Evolutionary conservation across 345 rosid genomes (phyloP).

Genomic region (Geranium brycei): DNA sequence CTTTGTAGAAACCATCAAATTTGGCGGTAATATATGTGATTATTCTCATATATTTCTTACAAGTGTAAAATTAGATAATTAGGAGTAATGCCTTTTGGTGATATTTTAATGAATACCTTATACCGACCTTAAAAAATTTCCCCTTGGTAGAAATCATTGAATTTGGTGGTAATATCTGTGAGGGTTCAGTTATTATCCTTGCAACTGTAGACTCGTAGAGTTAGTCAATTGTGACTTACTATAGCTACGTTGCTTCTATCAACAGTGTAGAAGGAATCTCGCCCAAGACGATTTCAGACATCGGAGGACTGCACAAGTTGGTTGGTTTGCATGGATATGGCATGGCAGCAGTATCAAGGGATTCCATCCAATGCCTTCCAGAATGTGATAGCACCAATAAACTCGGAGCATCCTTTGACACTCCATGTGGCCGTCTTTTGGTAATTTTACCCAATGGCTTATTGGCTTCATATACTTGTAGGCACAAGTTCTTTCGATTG

Average conservation of each 20-base stretch:
- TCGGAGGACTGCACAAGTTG: slow-evolving; percentile 52
- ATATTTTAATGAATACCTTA: no score
- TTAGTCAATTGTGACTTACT: not conserved
- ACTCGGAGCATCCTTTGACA: slow-evolving; percentile 59
- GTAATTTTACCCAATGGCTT: slow-evolving; percentile 15
- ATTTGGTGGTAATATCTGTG: no score
- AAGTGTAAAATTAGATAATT: no score
- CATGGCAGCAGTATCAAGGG: slow-evolving; percentile 45
- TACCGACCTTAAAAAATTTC: no score
- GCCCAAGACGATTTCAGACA: slow-evolving; percentile 28
- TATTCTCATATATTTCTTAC: no score
- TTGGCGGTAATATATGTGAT: no score
- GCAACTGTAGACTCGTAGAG: no score
- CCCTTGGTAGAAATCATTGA: no score
- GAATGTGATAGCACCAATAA: slow-evolving; percentile 33
- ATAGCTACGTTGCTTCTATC: not conserved
- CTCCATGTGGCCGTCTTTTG: slow-evolving; percentile 54
- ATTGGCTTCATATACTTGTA: not conserved
- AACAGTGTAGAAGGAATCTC: slow-evolving; percentile 46
- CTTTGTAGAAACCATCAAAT: no score
- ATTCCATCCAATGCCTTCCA: slow-evolving; percentile 63
- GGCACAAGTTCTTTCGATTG: no score
- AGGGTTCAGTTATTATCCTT: no score
- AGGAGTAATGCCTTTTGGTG: no score
- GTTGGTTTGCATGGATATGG: slow-evolving; percentile 38